Conservation (phyloP, 2,329 filamentous ascomycete genomes). For the Curvularia sp. region DNA sequence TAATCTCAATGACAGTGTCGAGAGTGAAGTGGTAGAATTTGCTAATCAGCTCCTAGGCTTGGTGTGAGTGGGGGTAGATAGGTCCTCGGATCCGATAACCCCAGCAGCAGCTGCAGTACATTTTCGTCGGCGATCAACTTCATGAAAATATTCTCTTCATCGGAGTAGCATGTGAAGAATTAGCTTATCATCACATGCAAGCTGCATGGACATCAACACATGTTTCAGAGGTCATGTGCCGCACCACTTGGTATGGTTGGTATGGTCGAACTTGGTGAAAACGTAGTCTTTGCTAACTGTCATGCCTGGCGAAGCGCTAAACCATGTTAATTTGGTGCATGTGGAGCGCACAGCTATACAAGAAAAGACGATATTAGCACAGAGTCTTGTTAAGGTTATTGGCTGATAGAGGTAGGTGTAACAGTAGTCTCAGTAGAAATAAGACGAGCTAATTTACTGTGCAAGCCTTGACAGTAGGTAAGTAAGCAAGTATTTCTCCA, state of each 20-base stretch:
- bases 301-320: conserved; percentile 51
- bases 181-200: background rate
- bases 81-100: conserved; percentile 57
- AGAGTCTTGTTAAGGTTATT: background rate
- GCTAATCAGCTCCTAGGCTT: conserved; percentile 52
- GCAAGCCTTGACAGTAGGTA: background rate
- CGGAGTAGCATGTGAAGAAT: conserved; percentile 52
- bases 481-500: background rate
- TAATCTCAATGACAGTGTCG: conserved; percentile 62
- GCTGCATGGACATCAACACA: background rate
- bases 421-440: background rate
- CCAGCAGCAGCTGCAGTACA: conserved; percentile 54
- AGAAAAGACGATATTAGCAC: background rate
- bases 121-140: conserved; percentile 58
- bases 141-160: conserved; percentile 60
- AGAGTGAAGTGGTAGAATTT: conserved; percentile 61
- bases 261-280: conserved; percentile 58
- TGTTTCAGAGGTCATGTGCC: conserved; percentile 58
- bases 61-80: conserved; percentile 17
- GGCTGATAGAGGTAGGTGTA: background rate
- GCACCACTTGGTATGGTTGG: conserved; percentile 52
- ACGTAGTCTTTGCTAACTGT: conserved; percentile 60
- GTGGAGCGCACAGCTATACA: conserved; percentile 42
- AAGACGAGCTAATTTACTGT: background rate
- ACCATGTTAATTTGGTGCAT: conserved; percentile 49